Base-by-base conservation (phyloP, 176 grass and related monocot species). In the Oryza brachyantha region DNA sequence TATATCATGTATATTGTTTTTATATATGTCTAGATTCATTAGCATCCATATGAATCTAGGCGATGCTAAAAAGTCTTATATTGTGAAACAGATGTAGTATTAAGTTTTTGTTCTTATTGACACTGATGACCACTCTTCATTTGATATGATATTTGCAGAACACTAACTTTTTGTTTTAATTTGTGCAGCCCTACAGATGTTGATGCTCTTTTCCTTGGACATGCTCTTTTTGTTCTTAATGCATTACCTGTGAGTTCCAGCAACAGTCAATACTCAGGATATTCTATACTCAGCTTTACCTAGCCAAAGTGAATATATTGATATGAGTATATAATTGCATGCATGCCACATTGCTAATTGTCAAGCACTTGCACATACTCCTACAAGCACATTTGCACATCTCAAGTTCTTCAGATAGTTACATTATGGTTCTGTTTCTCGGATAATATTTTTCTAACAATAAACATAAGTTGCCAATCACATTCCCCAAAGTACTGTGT, bases 201-300 rank as follows among this genome's bases (percentile, higher is more conserved):
- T 64, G 94, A 97, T 92, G 91, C 91, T 84, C 89, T 97, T 90
- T 92, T 97, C 34, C 91, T 97, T 82, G 91, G 86, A 48, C 94
- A 97, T 86, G 91, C 84, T 45, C 84, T 91, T 67, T 97, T 97
- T 90, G 91, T 97, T 24, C 82, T 97, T 59, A 72, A 77, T 82
- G 94, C 69, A 27, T 94, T 97, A 40, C 91, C 89, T 62, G 94
- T 97, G 85, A 88, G 81, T 86, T 52, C 48, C 5, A 7, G n/a
- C 19, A 52, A 57, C n/a, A 57, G 21, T 68, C 22, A 62, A 34
- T 40, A 52, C 31, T 68, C 34, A 31, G 43, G 13, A 48, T 48
- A 48, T 1, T 67, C n/a, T 50, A 39, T 48, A 60, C 17, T 67
- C 19, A 40, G 45, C 0, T 79, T 46, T 75, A 31, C 19, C 19